A percentile compares a stretch with the other conserved stretches of the same genome.
phyloP scores from a whole-genome alignment of 2,329 filamentous ascomycete genomes.

The Spiromastix sp. region DNA sequence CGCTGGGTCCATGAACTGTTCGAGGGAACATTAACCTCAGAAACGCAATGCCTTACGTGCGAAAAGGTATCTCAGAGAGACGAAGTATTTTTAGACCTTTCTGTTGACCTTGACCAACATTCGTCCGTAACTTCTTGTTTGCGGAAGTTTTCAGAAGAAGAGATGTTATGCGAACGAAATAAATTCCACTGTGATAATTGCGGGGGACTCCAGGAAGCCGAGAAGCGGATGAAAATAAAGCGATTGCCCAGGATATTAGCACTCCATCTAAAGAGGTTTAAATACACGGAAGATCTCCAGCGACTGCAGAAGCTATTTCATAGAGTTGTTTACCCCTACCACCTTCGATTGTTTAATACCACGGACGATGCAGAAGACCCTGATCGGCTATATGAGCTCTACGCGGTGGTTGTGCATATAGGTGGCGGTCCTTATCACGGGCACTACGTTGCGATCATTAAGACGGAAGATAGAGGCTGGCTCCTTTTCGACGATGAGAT shows the following conservation, averaged over 20 bases:
- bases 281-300: slow-evolving; percentile 93
- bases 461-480: slow-evolving; percentile 93
- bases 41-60: slow-evolving; percentile 92
- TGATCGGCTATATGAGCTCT: slow-evolving; percentile 89
- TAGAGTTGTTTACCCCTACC: slow-evolving; percentile 91
- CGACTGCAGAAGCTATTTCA: slow-evolving; percentile 94
- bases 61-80: slow-evolving; percentile 92
- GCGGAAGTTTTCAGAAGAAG: slow-evolving; percentile 91
- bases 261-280: slow-evolving; percentile 91
- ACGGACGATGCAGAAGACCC: slow-evolving; percentile 91
- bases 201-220: slow-evolving; percentile 89
- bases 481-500: slow-evolving; percentile 95
- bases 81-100: slow-evolving; percentile 90
- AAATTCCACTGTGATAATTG: slow-evolving; percentile 99
- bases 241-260: slow-evolving; percentile 82
- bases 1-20: slow-evolving; percentile 97
- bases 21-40: slow-evolving; percentile 85
- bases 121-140: slow-evolving; percentile 93
- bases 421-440: slow-evolving; percentile 94
- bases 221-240: slow-evolving; percentile 99
- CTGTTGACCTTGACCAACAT: slow-evolving; percentile 90
- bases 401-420: slow-evolving; percentile 95
- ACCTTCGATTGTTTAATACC: slow-evolving; percentile 93
- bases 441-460: slow-evolving; percentile 96
- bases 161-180: slow-evolving; percentile 96